Conservation (phyloP, 1,284 basidiomycete species). For the Sanguinoderma infundibulare region DNA sequence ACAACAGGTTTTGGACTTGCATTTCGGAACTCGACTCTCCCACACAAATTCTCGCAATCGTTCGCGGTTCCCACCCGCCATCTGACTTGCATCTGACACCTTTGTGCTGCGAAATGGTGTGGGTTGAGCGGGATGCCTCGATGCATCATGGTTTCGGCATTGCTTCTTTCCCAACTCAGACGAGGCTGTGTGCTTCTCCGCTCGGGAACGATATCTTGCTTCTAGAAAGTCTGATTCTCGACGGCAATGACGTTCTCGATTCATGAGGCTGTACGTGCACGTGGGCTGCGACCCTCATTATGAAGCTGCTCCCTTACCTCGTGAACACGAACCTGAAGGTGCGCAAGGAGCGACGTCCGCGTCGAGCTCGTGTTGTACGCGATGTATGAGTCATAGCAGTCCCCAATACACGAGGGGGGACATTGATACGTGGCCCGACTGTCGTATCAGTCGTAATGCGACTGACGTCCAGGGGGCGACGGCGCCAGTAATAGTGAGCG, state of each 20-base stretch:
- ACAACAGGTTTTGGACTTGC: background rate
- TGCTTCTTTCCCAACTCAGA: background rate
- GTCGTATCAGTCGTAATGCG: background rate
- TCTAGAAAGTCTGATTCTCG: background rate
- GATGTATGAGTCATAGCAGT: background rate
- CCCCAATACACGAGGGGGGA: background rate
- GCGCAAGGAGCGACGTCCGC: background rate
- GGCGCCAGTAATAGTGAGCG: background rate
- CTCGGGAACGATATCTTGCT: background rate
- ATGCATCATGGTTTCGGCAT: slow-evolving; percentile 1
- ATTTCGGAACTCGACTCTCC: background rate
- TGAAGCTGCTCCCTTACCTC: background rate
- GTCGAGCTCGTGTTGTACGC: background rate
- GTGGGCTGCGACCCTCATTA: background rate
- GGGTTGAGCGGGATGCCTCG: background rate
- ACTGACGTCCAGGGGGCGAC: background rate
- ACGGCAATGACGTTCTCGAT: slow-evolving; percentile 4
- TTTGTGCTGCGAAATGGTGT: background rate
- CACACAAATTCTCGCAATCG: background rate
- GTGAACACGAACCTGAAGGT: background rate
- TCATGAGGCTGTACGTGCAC: slow-evolving; percentile 2
- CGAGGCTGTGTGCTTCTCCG: slow-evolving; percentile 3
- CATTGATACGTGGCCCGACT: background rate
- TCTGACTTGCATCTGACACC: too few species aligned
- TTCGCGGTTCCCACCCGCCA: background rate